These are phyloP conservation scores for Claviceps capensis DNA, from an alignment of 2,329 filamentous ascomycete species.

Conservation along the genomic window DNA sequence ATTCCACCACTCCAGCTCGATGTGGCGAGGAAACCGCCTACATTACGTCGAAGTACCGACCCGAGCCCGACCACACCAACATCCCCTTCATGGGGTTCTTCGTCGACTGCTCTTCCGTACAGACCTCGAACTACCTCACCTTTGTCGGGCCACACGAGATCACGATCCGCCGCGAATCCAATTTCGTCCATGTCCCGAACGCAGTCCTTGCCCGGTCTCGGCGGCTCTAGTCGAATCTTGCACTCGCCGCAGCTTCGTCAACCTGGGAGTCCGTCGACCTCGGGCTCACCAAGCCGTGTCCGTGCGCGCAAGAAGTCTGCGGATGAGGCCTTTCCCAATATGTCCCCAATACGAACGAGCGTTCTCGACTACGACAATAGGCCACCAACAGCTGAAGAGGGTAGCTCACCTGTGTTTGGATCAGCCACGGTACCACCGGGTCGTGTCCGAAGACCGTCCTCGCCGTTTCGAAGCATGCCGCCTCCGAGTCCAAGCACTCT, in stretches of 20 bases:
- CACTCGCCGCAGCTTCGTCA: conserved; percentile 36
- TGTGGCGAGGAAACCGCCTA: conserved; percentile 35
- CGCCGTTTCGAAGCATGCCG: conserved; percentile 37
- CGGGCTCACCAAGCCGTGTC: conserved; percentile 37
- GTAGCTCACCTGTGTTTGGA: conserved; percentile 35
- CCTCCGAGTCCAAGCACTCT: conserved; percentile 24
- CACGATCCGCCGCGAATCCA: conserved; percentile 42
- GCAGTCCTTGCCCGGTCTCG: conserved; percentile 50
- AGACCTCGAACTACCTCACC: conserved; percentile 50
- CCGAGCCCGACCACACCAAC: conserved; percentile 38
- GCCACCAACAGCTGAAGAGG: conserved; percentile 29
- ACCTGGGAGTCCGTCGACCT: conserved; percentile 33
- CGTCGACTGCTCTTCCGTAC: conserved; percentile 36
- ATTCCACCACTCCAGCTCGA: conserved; percentile 28
- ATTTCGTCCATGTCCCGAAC: conserved; percentile 46
- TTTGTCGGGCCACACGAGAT: conserved; percentile 42
- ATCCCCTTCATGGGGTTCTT: conserved; percentile 31
- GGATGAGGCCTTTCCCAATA: conserved; percentile 46
- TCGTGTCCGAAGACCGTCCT: conserved; percentile 37
- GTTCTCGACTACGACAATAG: conserved; percentile 40
- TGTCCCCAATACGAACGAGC: conserved; percentile 38
- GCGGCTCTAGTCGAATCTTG: conserved; percentile 43
- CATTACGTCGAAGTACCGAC: conserved; percentile 44
- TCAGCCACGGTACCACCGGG: conserved; percentile 16
- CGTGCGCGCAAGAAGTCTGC: conserved; percentile 41